phyloP scores from a whole-genome alignment of 331 rosid genomes.

The Cydonia oblonga region DNA sequence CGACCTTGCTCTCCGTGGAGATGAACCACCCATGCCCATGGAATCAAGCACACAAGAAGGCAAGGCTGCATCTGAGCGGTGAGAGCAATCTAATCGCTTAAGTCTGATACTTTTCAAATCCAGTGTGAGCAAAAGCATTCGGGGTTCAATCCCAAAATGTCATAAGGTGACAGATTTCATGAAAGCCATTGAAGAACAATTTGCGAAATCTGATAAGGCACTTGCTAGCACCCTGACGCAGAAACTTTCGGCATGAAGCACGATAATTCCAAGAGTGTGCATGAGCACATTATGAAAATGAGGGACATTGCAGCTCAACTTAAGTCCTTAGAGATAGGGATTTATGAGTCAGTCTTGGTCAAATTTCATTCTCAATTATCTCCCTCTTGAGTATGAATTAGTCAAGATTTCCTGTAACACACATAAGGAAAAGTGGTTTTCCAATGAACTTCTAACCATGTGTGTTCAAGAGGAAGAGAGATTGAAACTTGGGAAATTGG shows the following conservation, averaged over 20 bases:
- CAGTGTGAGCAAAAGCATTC: neutral
- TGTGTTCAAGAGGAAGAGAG: conserved; percentile 6
- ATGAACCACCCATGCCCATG: neutral
- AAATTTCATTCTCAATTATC: neutral
- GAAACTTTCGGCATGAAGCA: neutral
- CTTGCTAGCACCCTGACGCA: neutral
- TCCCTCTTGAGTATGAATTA: neutral
- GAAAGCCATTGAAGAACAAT: neutral
- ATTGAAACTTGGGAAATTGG: neutral
- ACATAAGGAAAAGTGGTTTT: conserved; percentile 3
- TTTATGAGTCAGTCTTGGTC: neutral
- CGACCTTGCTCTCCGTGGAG: neutral
- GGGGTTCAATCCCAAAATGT: neutral
- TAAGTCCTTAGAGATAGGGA: neutral
- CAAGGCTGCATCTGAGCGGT: neutral
- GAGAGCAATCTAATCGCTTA: neutral
- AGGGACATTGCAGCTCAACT: neutral
- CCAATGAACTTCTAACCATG: neutral
- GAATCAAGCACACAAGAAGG: neutral
- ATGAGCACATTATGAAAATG: neutral
- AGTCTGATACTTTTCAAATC: neutral
- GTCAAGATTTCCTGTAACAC: neutral
- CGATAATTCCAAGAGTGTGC: neutral
- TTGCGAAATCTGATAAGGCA: neutral
- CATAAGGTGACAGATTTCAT: neutral